Percentiles rank a stretch among this genome's conserved stretches.
These are phyloP conservation scores for Fagopyrum esculentum DNA, from an alignment of 148 eudicot genomes.

Conservation along the genomic window DNA sequence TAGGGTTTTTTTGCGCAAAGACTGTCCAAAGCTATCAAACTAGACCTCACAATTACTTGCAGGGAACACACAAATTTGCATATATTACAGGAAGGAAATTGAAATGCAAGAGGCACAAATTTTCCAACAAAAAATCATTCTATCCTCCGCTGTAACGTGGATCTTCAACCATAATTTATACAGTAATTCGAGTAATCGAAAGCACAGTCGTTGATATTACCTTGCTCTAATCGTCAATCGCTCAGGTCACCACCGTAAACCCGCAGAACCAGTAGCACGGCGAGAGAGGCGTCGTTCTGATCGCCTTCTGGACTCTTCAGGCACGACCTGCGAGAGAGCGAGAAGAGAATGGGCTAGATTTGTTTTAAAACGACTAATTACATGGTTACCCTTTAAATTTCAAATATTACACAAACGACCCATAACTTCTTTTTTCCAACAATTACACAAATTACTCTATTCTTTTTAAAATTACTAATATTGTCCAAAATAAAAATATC, in stretches of 20 bases:
- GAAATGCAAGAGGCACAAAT: neutral
- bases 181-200: neutral
- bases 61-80: too few species aligned
- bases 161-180: neutral
- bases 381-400: too few species aligned
- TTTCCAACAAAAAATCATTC: neutral
- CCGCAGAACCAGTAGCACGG: neutral
- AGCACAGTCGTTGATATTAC: neutral
- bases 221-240: neutral
- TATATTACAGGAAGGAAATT: too few species aligned
- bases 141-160: neutral
- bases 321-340: neutral
- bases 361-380: too few species aligned
- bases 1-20: neutral
- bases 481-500: too few species aligned
- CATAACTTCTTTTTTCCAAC: too few species aligned
- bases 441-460: too few species aligned
- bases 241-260: neutral
- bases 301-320: neutral
- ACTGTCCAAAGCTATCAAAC: neutral
- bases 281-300: too few species aligned
- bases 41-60: neutral
- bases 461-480: too few species aligned
- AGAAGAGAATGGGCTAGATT: neutral
- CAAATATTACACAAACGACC: too few species aligned